phyloP scores from a whole-genome alignment of 2,329 filamentous ascomycete species.

The Corniculantispora saksenae region DNA sequence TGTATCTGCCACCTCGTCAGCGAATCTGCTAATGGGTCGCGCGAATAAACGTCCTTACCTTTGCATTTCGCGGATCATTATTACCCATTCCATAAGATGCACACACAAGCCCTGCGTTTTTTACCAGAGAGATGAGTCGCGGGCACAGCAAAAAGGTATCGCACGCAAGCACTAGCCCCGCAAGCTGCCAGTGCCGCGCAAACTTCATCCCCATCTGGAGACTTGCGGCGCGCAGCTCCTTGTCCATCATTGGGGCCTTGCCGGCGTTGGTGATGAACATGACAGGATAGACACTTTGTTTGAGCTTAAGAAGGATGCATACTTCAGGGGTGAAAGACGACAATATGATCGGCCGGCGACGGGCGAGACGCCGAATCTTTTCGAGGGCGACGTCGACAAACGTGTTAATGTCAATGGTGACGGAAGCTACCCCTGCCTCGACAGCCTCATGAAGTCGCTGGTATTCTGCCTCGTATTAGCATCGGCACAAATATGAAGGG shows the following conservation, averaged over 20 bases:
- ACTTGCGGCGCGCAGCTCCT: slow-evolving; percentile 37
- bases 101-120: slow-evolving; percentile 33
- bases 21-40: background rate
- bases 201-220: slow-evolving; percentile 40
- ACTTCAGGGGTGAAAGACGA: slow-evolving; percentile 39
- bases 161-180: slow-evolving; percentile 38
- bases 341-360: slow-evolving; percentile 34
- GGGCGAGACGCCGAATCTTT: slow-evolving; percentile 28
- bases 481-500: background rate
- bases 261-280: slow-evolving; percentile 37
- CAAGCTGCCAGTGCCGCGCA: slow-evolving; percentile 37
- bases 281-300: slow-evolving; percentile 35
- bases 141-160: slow-evolving; percentile 39
- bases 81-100: slow-evolving; percentile 39
- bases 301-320: slow-evolving; percentile 34
- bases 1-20: slow-evolving; percentile 12
- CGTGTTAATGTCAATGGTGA: slow-evolving; percentile 40
- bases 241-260: slow-evolving; percentile 30
- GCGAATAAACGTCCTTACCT: slow-evolving; percentile 20
- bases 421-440: slow-evolving; percentile 34
- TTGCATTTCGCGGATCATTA: slow-evolving; percentile 22
- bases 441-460: slow-evolving; percentile 40
- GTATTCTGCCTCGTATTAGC: slow-evolving; percentile 34
- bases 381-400: slow-evolving; percentile 40
- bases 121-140: slow-evolving; percentile 35